These are phyloP conservation scores for Apiospora sp. DNA, from an alignment of 2,329 filamentous ascomycete species.

Conservation along the genomic window DNA sequence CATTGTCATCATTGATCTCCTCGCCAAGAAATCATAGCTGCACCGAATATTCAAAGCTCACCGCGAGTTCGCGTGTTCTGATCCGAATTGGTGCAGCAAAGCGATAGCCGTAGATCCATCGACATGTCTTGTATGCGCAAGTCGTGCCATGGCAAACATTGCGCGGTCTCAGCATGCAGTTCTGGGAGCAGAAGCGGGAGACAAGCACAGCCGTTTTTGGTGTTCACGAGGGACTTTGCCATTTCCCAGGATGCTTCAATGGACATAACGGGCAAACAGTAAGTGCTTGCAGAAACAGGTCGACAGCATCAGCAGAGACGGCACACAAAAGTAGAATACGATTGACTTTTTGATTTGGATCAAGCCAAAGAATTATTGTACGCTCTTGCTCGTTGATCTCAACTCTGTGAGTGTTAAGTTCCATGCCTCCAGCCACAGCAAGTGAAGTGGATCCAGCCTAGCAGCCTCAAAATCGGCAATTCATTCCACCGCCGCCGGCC, in stretches of 20 bases:
- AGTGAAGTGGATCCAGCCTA: not conserved
- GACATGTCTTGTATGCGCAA: not conserved
- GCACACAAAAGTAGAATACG: not conserved
- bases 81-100: not conserved
- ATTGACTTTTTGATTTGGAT: not conserved
- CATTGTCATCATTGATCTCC: not conserved
- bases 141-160: not conserved
- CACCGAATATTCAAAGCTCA: not conserved
- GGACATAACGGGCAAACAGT: not conserved
- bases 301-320: not conserved
- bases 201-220: not conserved
- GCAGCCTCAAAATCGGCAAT: slow-evolving; percentile 2
- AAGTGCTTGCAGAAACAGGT: not conserved
- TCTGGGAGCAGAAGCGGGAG: not conserved
- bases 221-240: not conserved
- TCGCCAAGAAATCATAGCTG: not conserved
- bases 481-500: slow-evolving; percentile 18
- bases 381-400: not conserved
- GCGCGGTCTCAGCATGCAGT: not conserved
- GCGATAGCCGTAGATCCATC: not conserved
- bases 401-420: not conserved
- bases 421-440: not conserved
- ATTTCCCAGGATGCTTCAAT: not conserved
- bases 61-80: not conserved
- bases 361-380: not conserved